Evolutionary conservation across 331 rosid genomes (phyloP).

Genomic region (Stylosanthes scabra): DNA sequence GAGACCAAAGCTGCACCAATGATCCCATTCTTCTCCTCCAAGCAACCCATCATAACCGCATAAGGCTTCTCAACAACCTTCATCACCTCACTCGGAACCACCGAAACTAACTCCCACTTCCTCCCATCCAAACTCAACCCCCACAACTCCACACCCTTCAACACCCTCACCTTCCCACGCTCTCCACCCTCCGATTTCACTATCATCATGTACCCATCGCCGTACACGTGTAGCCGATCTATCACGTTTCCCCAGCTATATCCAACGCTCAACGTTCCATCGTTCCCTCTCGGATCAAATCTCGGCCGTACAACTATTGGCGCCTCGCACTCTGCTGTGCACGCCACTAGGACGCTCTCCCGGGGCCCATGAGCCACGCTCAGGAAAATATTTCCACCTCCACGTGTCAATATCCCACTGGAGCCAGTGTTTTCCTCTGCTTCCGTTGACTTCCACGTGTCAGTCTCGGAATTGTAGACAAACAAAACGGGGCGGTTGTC

Average conservation of each 20-base stretch:
- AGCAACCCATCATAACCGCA: slow-evolving; percentile 73
- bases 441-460: slow-evolving; percentile 54
- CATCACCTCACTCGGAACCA: slow-evolving; percentile 38
- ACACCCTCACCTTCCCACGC: slow-evolving; percentile 25
- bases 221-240: slow-evolving; percentile 62
- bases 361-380: slow-evolving; percentile 46
- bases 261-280: slow-evolving; percentile 41
- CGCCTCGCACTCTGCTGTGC: not conserved
- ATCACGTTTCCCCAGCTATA: slow-evolving; percentile 60
- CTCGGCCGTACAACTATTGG: slow-evolving; percentile 54
- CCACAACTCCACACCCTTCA: slow-evolving; percentile 64
- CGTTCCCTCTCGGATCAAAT: slow-evolving; percentile 6
- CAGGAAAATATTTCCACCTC: slow-evolving; percentile 38
- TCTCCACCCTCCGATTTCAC: slow-evolving; percentile 44
- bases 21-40: slow-evolving; percentile 55
- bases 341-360: slow-evolving; percentile 54
- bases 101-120: slow-evolving; percentile 52
- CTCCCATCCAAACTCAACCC: slow-evolving; percentile 49
- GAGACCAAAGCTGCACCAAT: slow-evolving; percentile 56
- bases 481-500: slow-evolving; percentile 51
- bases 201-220: slow-evolving; percentile 73
- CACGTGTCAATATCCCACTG: slow-evolving; percentile 30
- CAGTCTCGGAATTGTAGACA: slow-evolving; percentile 45
- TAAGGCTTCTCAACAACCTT: slow-evolving; percentile 51
- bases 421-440: slow-evolving; percentile 20